A percentile compares a stretch with the other conserved stretches of the same genome.
Evolutionary conservation across 306 rosid species (phyloP).

Genomic region (Malus sylvestris): DNA sequence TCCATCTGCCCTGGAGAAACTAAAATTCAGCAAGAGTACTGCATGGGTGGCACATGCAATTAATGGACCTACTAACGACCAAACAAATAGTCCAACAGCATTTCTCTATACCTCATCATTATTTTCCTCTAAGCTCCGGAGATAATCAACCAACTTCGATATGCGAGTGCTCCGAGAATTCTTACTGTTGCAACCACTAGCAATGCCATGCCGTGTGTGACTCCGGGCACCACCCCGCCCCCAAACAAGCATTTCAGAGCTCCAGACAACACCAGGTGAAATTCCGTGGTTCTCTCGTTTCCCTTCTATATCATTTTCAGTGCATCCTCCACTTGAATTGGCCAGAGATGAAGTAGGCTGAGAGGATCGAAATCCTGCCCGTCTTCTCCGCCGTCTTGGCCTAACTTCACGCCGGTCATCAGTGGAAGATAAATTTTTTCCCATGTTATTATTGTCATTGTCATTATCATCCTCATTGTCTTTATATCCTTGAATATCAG

Average conservation of each 20-base stretch:
- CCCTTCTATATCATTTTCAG: slow-evolving; percentile 42
- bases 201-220: slow-evolving; percentile 46
- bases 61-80: not conserved
- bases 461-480: slow-evolving; percentile 56
- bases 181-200: slow-evolving; percentile 39
- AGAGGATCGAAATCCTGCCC: slow-evolving; percentile 43
- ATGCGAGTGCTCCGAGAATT: slow-evolving; percentile 43
- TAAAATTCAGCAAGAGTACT: slow-evolving; percentile 2
- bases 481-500: slow-evolving; percentile 38
- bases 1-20: not conserved
- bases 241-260: slow-evolving; percentile 63
- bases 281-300: slow-evolving; percentile 27
- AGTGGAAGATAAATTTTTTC: slow-evolving; percentile 49
- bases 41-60: not conserved
- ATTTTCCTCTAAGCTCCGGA: slow-evolving; percentile 32
- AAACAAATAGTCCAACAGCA: not conserved
- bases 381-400: slow-evolving; percentile 37
- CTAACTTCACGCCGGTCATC: slow-evolving; percentile 37
- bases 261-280: slow-evolving; percentile 35
- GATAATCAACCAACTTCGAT: slow-evolving; percentile 50
- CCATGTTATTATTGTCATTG: slow-evolving; percentile 21
- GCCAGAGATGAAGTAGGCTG: slow-evolving; percentile 31
- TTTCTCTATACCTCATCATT: slow-evolving; percentile 40
- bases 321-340: slow-evolving; percentile 36
- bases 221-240: slow-evolving; percentile 62